Conservation (phyloP, 257 asterid species). For the Echium plantagineum region DNA sequence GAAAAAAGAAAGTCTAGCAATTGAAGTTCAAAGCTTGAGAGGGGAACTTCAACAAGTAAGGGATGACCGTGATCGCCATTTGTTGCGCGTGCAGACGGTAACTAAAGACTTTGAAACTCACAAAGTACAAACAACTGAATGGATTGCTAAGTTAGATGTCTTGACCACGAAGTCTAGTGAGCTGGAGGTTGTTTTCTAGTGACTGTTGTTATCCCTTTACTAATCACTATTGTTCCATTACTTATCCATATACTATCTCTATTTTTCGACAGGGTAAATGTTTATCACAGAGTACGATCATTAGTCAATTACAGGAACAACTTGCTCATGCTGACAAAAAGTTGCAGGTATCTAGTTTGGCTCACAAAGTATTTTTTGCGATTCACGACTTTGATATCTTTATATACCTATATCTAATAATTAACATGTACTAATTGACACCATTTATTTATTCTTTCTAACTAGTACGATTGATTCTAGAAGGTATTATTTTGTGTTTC, state of each 20-base stretch:
- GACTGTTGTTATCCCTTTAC: not conserved
- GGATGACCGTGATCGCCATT: constrained; percentile 67
- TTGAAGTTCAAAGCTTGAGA: constrained; percentile 62
- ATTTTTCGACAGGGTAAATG: constrained; percentile 44
- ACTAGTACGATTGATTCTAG: not conserved
- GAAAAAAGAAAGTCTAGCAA: constrained; percentile 59
- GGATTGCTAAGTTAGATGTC: constrained; percentile 37
- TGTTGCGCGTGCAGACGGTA: constrained; percentile 43
- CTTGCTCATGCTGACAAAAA: constrained; percentile 55
- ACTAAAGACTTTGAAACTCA: constrained; percentile 44
- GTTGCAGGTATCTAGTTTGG: constrained; percentile 34
- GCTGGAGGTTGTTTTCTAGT: constrained; percentile 50
- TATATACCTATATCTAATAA: not conserved
- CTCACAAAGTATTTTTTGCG: not conserved
- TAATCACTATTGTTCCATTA: not conserved
- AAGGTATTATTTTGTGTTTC: not conserved
- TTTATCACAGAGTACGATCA: constrained; percentile 50
- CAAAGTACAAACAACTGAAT: constrained; percentile 51
- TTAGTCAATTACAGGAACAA: constrained; percentile 55
- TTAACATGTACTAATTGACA: not conserved
- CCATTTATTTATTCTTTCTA: not conserved
- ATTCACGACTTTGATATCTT: not conserved
- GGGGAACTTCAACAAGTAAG: constrained; percentile 68
- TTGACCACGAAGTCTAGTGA: constrained; percentile 38
- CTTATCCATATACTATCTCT: constrained; percentile 9